Base-by-base conservation (phyloP, 2,329 filamentous ascomycete species). In the Lasiodiplodia sp. region DNA sequence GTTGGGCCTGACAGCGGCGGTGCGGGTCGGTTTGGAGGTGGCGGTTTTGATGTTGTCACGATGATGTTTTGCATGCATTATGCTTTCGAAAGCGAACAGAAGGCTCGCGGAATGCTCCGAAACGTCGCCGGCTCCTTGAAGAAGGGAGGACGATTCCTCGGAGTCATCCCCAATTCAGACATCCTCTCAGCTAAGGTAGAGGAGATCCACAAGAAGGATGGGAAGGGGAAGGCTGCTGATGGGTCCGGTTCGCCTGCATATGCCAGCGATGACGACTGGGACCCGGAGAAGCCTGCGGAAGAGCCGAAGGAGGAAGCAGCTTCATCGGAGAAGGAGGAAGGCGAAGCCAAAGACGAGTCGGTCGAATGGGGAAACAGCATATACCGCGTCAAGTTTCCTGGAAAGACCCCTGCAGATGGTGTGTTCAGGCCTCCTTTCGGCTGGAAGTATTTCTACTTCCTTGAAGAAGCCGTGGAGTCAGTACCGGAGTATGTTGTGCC, bases 1-100 rank as follows among this genome's bases (percentile, higher is more conserved):
- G 87, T 86, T 16, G 89, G 83, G 74, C 92, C 84, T 0, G 67
- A 68, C 10, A 85, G 84, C 28, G 80, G 85, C 40, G 83, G 86
- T 82, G 92, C 89, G 79, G 76, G 78, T 71, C 89, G 88, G 49
- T 90, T 87, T 81, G 88, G 88, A 66, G 91, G 91, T 67, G 94
- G 95, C 51, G 83, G 84, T 4, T 99, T 98, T 74, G 96, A 99
- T 78, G 92, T 98, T 52, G 95, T 99, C 71, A 94, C 91, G 77
- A 97, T 97, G 88, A 99, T 99, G 96, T 99, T 99, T 80, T 96
- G 94, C 75, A 96, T 99, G 89, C 96, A 99, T 82, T 99, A 99
- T 79, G 94, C 96, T 6, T 99, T 98, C 74, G 96, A 98, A 83
- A 93, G 86, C 65, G 95, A 99, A 79, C 88, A 89, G 58, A 96